Conservation (phyloP, 2,329 filamentous ascomycete species). For the Beauveria scarabaeidicola region DNA sequence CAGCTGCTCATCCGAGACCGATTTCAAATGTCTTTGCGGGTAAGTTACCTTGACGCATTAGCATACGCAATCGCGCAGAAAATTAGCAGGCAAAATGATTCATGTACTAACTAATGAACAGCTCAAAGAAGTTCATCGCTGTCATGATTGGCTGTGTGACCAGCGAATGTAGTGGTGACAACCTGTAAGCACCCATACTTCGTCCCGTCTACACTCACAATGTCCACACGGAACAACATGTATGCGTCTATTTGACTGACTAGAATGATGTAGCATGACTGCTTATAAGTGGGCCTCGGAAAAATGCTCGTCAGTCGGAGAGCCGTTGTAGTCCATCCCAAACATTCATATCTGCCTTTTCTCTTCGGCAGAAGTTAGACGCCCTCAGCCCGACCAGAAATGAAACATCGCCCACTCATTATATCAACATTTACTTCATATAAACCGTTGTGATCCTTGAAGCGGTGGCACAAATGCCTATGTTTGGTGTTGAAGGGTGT, state of each 20-base stretch:
- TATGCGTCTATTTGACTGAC: neutral
- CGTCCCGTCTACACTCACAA: no score
- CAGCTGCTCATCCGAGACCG: slow-evolving; percentile 10
- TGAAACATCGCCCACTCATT: neutral
- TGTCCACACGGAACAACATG: neutral
- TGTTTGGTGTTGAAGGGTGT: neutral
- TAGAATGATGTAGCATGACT: neutral
- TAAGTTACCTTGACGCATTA: neutral
- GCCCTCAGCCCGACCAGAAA: neutral
- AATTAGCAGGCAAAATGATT: neutral
- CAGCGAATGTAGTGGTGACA: neutral
- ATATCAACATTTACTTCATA: neutral
- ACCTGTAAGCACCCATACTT: neutral
- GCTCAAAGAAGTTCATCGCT: neutral
- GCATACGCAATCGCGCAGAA: neutral
- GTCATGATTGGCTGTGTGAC: neutral
- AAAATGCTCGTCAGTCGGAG: neutral
- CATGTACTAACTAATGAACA: no score
- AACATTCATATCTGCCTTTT: neutral
- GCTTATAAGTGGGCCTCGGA: neutral
- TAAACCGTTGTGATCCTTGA: neutral
- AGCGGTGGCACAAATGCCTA: no score
- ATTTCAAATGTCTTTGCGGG: slow-evolving; percentile 15
- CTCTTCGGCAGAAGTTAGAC: neutral
- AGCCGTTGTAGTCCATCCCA: neutral